These are phyloP conservation scores for Orbilia blumenaviensis DNA, from an alignment of 2,329 filamentous ascomycete species.

Conservation along the genomic window DNA sequence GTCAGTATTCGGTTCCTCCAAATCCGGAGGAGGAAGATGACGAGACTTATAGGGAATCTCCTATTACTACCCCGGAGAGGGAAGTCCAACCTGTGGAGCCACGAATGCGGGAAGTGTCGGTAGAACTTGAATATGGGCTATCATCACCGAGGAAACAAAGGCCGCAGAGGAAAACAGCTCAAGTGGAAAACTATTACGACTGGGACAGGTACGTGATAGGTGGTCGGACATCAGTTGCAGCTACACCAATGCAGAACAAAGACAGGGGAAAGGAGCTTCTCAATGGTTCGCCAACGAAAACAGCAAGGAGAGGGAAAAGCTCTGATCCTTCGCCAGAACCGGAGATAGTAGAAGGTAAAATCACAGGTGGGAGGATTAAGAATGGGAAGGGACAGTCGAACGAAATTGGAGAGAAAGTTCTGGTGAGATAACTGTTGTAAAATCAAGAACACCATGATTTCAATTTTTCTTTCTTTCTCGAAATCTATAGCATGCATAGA, in stretches of 20 bases:
- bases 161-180: conserved; percentile 23
- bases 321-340: neutral
- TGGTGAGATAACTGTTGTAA: neutral
- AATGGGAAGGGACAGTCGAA: neutral
- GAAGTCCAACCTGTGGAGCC: neutral
- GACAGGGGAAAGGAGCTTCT: neutral
- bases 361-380: neutral
- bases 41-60: conserved; percentile 29
- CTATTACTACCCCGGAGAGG: conserved; percentile 4
- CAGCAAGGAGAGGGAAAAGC: neutral
- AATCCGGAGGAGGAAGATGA: conserved; percentile 34
- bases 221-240: neutral
- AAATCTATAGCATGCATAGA: neutral
- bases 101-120: neutral
- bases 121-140: conserved; percentile 3
- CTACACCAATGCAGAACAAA: conserved; percentile 7
- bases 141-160: neutral
- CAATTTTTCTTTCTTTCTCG: neutral
- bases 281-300: neutral
- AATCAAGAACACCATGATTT: neutral
- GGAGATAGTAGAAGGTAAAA: conserved; percentile 2
- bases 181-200: conserved; percentile 29
- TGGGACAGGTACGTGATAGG: conserved; percentile 20
- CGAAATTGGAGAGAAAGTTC: conserved; percentile 7
- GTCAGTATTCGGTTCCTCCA: conserved; percentile 10